A percentile compares a stretch with the other conserved stretches of the same genome.
These are phyloP conservation scores for Syzygium malaccense DNA, from an alignment of 441 rosid species.

Conservation along the genomic window DNA sequence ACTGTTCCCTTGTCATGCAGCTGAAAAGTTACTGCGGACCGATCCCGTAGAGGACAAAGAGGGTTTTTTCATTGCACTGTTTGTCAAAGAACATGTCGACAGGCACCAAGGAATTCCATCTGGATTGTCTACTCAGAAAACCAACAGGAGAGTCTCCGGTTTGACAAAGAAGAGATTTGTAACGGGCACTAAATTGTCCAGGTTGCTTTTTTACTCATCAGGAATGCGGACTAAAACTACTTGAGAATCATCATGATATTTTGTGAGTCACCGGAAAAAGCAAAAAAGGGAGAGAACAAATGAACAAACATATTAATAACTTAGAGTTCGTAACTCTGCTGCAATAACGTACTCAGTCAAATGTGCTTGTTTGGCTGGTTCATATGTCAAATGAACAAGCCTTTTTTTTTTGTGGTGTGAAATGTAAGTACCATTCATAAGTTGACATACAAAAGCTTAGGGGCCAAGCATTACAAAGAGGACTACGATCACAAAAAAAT, in stretches of 20 bases:
- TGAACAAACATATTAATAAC: too few relatives aligned
- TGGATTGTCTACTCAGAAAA: background rate
- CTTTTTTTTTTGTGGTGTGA: too few relatives aligned
- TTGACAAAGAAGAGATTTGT: background rate
- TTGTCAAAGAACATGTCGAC: conserved; percentile 16
- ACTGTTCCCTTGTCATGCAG: conserved; percentile 23
- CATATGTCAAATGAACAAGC: too few relatives aligned
- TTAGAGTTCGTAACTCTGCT: too few relatives aligned
- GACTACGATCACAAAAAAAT: too few relatives aligned
- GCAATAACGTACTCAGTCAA: too few relatives aligned
- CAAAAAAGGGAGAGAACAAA: too few relatives aligned
- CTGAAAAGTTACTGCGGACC: conserved; percentile 53
- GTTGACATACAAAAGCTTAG: too few relatives aligned
- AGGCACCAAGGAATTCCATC: background rate
- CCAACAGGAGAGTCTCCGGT: background rate
- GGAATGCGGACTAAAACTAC: background rate
- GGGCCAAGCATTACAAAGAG: too few relatives aligned
- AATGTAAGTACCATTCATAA: too few relatives aligned
- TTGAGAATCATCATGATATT: background rate
- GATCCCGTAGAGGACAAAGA: conserved; percentile 73
- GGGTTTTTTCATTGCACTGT: conserved; percentile 83
- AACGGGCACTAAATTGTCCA: background rate
- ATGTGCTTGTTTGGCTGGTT: too few relatives aligned
- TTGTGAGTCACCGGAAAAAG: too few relatives aligned
- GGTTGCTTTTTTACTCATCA: background rate